Base-by-base conservation (phyloP, 179 eudicot genomes). In the Sideroxylon spinosum region DNA sequence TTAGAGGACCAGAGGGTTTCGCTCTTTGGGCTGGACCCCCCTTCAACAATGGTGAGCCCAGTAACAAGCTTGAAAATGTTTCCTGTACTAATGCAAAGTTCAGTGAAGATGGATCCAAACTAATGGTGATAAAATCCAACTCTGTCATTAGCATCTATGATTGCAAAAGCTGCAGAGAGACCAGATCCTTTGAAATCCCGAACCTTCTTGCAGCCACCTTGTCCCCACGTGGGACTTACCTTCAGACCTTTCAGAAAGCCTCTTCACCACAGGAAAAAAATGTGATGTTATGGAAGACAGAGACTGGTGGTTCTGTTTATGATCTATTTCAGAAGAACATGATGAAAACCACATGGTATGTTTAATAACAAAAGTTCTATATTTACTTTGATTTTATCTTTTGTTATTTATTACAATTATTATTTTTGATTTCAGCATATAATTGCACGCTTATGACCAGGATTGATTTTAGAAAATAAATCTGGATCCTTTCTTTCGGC, bases 221-320 rank as follows among this genome's bases (percentile, higher is more conserved):
- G 73, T 95, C 98, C 6, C 97, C 98, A 1, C 44, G 86, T 78
- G 98, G 98, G 74, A 90, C 91, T 76, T 93, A 89, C 74, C 84
- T 95, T 73, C 98, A 93, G 84, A 95, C 97, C 29, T 93, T 90
- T 87, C 97, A 93, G 88, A 95, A 89, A 80, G 79, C 87, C 48
- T 76, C 87, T 7, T 79, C 87, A 0, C 91, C 97, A 56, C 97
- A 93, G 84, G 93, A 89, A 23, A 93, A 91, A 82, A 95, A 95
- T 80, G 94, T 95, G 77, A 88, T 72, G 70, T 72, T 91, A 73
- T 89, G 95, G 98, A 89, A 87, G 81, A 76, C 81, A 13, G 92
- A 87, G 72, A 86, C 87, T n/a, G 98, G 95, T 63, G 92, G 76
- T 80, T 82, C 89, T 8, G 93, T 88, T 20, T 87, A 89, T 85